phyloP scores from a whole-genome alignment of 2,329 filamentous ascomycete species.

The Blastomyces gilchristii region DNA sequence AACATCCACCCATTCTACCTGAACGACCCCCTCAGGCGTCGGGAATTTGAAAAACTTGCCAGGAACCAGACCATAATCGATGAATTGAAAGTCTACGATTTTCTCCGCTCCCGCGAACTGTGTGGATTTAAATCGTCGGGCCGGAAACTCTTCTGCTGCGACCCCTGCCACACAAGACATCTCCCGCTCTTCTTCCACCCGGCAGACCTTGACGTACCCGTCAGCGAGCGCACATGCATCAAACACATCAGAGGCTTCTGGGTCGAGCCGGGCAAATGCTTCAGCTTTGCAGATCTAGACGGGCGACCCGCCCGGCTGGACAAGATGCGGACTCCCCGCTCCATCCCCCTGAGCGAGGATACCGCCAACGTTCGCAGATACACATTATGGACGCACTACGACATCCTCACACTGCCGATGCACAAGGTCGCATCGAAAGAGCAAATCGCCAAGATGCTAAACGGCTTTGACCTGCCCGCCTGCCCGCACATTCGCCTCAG shows the following conservation, averaged over 20 bases:
- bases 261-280: conserved; percentile 9
- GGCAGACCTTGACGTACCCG: neutral
- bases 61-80: neutral
- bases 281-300: conserved; percentile 9
- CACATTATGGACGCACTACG: conserved; percentile 6
- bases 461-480: conserved; percentile 11
- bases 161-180: conserved; percentile 7
- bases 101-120: conserved; percentile 6
- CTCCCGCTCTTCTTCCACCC: conserved; percentile 6
- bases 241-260: conserved; percentile 8
- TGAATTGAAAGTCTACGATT: neutral
- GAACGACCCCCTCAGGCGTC: neutral
- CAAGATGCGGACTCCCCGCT: neutral
- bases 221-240: conserved; percentile 7
- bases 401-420: conserved; percentile 11
- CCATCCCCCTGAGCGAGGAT: neutral
- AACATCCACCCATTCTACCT: neutral
- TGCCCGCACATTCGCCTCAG: conserved; percentile 12
- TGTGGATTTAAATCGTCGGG: neutral
- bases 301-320: neutral
- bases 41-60: neutral
- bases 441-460: conserved; percentile 10
- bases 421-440: conserved; percentile 4
- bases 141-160: conserved; percentile 13
- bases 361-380: neutral